Base-by-base conservation (phyloP, 148 eudicot genomes). In the Rhododendron williamsianum region DNA sequence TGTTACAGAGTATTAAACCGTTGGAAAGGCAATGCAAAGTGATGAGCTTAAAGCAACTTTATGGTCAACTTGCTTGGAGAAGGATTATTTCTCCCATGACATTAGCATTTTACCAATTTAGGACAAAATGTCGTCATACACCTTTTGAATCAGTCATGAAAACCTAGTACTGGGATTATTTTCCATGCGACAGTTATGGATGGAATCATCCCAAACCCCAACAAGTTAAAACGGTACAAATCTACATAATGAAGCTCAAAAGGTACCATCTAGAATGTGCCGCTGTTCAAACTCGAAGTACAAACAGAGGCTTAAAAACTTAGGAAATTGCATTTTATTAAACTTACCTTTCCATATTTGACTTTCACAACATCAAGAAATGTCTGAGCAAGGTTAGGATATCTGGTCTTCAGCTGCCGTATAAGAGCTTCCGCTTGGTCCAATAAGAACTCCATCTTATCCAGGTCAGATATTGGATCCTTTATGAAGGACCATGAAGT, bases 371-470 rank as follows among this genome's bases (percentile, higher is more conserved):
- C 95, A 80, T 95, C 91, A 60, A 95, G 92, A 87, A 97, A 97
- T n/a, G 98, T 86, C 86, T 92, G 98, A 52, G 99, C 98, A 86
- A 97, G 98, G 84, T 95, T 91, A 15, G 98, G 98, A 86, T 91
- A 93, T 84, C 88, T 90, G 88, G 84, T 87, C 89, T 91, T 93
- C 74, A 97, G 87, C 89, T 91, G 92, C 81, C 85, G 91, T 38
- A 93, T 77, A 82, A 95, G 91, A 74, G 86, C 84, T 88, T 92
- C 98, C 27, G 92, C 91, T 74, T 88, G 89, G 77, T 84, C 86
- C 78, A 92, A 82, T 21, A 92, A 84, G 54, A 84, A 86, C 87
- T 91, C 92, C 54, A 86, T 82, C 88, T 92, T 97, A 78, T 93
- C 95, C 63, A 91, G 78, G 82, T 95, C 96, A 30, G 95, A 90